A percentile compares a stretch with the other conserved stretches of the same genome.
Evolutionary conservation across 2,329 filamentous ascomycete species (phyloP).

Genomic region (Myrmaecium sp.): DNA sequence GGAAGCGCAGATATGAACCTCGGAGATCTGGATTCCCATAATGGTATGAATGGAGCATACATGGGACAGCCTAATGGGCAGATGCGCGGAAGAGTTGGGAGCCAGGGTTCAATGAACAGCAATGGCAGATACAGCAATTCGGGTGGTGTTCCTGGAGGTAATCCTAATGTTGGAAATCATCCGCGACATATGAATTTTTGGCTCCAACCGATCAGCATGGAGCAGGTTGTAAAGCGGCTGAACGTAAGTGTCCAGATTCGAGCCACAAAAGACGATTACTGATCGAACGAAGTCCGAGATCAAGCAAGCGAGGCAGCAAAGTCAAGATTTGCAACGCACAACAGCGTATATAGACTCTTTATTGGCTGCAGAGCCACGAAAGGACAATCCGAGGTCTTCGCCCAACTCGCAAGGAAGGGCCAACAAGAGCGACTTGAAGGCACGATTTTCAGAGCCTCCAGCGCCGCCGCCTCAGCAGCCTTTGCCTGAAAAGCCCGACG

Average conservation of each 20-base stretch:
- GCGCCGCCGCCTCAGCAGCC: constrained; percentile 88
- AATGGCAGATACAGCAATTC: constrained; percentile 42
- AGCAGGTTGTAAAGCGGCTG: constrained; percentile 80
- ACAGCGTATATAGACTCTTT: constrained; percentile 66
- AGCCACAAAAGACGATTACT: constrained; percentile 6
- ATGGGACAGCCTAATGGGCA: constrained; percentile 45
- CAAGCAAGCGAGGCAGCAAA: constrained; percentile 74
- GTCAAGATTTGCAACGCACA: constrained; percentile 68
- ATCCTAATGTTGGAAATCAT: constrained; percentile 44
- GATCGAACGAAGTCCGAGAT: constrained; percentile 55
- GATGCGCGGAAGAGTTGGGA: constrained; percentile 46
- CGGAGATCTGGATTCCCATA: constrained; percentile 67
- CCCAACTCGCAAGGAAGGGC: constrained; percentile 23
- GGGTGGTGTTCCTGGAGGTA: constrained; percentile 37
- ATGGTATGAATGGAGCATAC: no score
- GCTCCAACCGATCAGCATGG: constrained; percentile 77
- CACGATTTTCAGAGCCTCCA: constrained; percentile 80
- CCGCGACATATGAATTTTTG: constrained; percentile 68
- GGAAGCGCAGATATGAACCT: constrained; percentile 93
- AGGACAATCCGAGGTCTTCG: constrained; percentile 30
- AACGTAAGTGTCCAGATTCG: constrained; percentile 41
- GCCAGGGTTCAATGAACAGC: constrained; percentile 37
- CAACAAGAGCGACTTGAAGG: constrained; percentile 55
- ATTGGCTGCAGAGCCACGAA: constrained; percentile 50
- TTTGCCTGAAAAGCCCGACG: constrained; percentile 82